Percentiles rank a stretch among this genome's conserved stretches.
Evolutionary conservation across 768 basidiomycete species (phyloP).

Genomic region (Leccinum variicolor): DNA sequence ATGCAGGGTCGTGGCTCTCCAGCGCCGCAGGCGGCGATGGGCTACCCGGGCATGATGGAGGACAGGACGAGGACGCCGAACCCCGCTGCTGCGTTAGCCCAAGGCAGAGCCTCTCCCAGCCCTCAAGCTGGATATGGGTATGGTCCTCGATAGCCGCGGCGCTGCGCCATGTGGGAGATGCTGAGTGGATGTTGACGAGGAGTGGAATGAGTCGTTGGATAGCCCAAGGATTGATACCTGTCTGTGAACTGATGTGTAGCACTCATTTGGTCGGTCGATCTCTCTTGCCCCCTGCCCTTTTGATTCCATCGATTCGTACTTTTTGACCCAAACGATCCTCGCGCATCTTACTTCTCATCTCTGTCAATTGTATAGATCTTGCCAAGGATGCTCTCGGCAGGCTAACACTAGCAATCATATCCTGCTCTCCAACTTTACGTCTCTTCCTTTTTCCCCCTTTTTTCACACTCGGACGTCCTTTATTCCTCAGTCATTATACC

Average conservation of each 20-base stretch:
- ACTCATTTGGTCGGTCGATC: slow-evolving; percentile 25
- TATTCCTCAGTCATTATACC: slow-evolving; percentile 27
- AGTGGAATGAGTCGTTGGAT: slow-evolving; percentile 12
- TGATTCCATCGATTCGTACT: slow-evolving; percentile 6
- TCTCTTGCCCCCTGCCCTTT: not conserved
- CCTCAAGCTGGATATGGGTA: slow-evolving; percentile 46
- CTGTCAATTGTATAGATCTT: slow-evolving; percentile 22
- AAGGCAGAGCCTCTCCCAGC: slow-evolving; percentile 42
- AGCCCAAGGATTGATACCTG: slow-evolving; percentile 14
- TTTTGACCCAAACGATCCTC: slow-evolving; percentile 12
- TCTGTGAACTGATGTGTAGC: slow-evolving; percentile 19
- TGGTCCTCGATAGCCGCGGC: slow-evolving; percentile 28
- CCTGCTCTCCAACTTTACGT: slow-evolving; percentile 5
- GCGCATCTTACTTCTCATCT: slow-evolving; percentile 19
- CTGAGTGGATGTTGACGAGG: slow-evolving; percentile 10
- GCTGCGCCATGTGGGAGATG: not conserved
- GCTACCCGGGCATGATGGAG: slow-evolving; percentile 30
- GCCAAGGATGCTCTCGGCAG: slow-evolving; percentile 14
- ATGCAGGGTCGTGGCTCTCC: slow-evolving; percentile 36
- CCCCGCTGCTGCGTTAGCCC: slow-evolving; percentile 18
- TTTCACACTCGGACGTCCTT: slow-evolving; percentile 19
- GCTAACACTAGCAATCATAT: slow-evolving; percentile 17
- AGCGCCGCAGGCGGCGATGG: slow-evolving; percentile 39
- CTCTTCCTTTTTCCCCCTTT: not conserved
- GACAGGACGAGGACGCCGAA: slow-evolving; percentile 30